These are phyloP conservation scores for Triticum urartu DNA, from an alignment of 176 grass and related monocot species.

Conservation along the genomic window DNA sequence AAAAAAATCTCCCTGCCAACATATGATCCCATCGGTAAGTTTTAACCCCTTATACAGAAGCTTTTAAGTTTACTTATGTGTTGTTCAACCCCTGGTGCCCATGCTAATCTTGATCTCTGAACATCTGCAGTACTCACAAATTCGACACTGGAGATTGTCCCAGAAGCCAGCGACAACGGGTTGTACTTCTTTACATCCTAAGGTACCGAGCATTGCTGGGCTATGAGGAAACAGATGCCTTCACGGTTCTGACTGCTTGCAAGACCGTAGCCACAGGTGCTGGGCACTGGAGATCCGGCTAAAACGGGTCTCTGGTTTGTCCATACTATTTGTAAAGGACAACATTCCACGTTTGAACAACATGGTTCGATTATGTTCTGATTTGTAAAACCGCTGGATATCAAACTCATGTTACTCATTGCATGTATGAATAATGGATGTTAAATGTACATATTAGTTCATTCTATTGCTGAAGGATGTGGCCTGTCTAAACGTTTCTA, in stretches of 20 bases:
- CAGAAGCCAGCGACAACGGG: slow-evolving; percentile 16
- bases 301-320: background rate
- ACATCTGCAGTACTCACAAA: slow-evolving; percentile 31
- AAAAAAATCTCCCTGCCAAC: slow-evolving; percentile 58
- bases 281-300: background rate
- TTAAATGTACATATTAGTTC: background rate
- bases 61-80: background rate
- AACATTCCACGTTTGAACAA: background rate
- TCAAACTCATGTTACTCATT: background rate
- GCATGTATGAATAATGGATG: background rate
- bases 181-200: slow-evolving; percentile 28
- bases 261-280: background rate
- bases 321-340: slow-evolving; percentile 9
- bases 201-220: background rate
- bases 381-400: background rate
- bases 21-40: slow-evolving; percentile 60
- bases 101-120: slow-evolving; percentile 9
- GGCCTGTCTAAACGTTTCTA: background rate
- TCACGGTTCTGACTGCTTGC: background rate
- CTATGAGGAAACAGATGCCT: background rate
- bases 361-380: background rate
- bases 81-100: background rate
- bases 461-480: background rate
- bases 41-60: background rate
- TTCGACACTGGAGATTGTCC: slow-evolving; percentile 34